Evolutionary conservation across 495 filamentous ascomycete species (phyloP), one percentile per base, ranked within the genome.

Genomic region (Lasiosphaeria ovina): DNA sequence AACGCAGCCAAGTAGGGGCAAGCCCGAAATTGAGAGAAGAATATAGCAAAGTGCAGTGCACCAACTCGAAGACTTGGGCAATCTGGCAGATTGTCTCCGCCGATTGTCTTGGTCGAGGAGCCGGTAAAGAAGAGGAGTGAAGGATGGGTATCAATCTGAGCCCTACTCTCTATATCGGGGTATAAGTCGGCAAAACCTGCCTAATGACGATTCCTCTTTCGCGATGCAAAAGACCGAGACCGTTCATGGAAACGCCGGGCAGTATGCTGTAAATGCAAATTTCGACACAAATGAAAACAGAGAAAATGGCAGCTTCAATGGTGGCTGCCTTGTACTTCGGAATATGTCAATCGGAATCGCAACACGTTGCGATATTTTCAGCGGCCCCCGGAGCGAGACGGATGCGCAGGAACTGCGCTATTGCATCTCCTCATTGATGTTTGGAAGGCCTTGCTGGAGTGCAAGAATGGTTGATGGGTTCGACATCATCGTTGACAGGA

Each of bases 341-440:
- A 42, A 42, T 47, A n/a, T 14, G 44, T 47, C 44, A n/a, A 35
- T 14, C 32, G 38, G 36, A 35, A 16, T 4, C 16, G 45, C 35
- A 47, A 52, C 11, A 51, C 34, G 47, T 57, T 17, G 14, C 10
- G 48, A 35, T 44, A 24, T 24, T 24, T 24, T 24, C 24, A 24
- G 24, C 24, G 24, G 24, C 24, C 24, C 24, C 24, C 24, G 24
- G 24, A 24, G 24, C 2, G 24, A 24, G 24, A 24, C 24, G 2
- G 24, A 24, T 24, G 24, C 24, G 24, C 24, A 24, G 24, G 24
- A 24, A 24, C 24, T 24, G 24, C 24, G 2, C 24, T 24, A 24
- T 24, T 24, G 65, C 68, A 74, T 74, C 52, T 81, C 77, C 59
- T 81, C 79, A 61, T 76, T 79, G 57, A 81, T 80, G 58, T 76